Evolutionary conservation across 108 stramenopile genomes (phyloP), one percentile per base, ranked within the genome.

Genomic region (Cyclostephanos tholiformis): DNA sequence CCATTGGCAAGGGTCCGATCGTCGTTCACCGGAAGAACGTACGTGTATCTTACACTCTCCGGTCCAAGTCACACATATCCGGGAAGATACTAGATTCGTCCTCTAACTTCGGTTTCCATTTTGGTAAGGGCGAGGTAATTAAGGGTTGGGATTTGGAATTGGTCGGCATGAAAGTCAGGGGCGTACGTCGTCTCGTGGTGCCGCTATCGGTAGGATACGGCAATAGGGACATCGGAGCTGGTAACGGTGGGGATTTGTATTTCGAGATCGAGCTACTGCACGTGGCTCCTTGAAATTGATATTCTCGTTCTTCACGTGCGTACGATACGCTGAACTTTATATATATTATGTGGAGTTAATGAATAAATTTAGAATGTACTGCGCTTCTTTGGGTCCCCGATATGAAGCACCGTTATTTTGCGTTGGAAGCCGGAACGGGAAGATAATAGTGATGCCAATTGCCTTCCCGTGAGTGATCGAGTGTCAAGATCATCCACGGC

Each of bases 141-240:
- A 53, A 84, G 36, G 95, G 91, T 0, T 96, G 91, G 89, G 95
- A 96, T 65, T 74, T 93, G 19, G 89, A 89, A 16, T 35, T 93
- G 23, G 59, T 63, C 36, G 90, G 88, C 7, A 94, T 97, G 94
- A 74, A 65, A 59, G 87, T 89, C 10, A 95, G 96, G 61, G 96
- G 95, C 36, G 56, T 58, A 41, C 69, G 95, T 22, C 51, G 84
- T 19, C 62, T 97, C 3, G 80, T 87, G 59, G 85, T 97, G 10
- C 95, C 95, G n/a, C 82, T 90, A 5, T 67, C 77, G 57, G 78
- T 87, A 29, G 96, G 88, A 1, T 97, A 93, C 58, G 89, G 91
- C n/a, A 65, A 63, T 29, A 67, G 79, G 50, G 89, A 89, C 65
- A 73, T 89, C 52, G 88, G 88, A 26, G 86, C 85, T 48, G 88